Evolutionary conservation across 2,329 filamentous ascomycete genomes (phyloP), one percentile per base, ranked within the genome.

Genomic region (Hirsutella minnesotensis): DNA sequence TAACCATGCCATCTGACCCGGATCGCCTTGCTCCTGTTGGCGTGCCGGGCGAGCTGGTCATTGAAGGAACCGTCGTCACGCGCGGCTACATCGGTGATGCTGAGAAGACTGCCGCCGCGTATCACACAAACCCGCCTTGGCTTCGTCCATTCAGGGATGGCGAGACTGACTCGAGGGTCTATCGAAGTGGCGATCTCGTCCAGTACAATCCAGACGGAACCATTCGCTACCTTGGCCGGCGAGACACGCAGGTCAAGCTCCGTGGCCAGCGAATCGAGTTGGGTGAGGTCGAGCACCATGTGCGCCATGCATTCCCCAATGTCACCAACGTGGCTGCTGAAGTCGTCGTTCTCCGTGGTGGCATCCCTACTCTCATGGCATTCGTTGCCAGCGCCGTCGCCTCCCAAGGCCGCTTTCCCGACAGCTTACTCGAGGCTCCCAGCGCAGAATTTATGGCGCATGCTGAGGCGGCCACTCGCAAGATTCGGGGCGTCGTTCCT

Each of bases 211-310:
- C 53, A 24, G 42, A 57, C 53, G 46, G 57, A 46, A 40, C 52
- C 44, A 15, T 66, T 49, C 37, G 42, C 51, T 58, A 53, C 39
- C 29, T 53, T 7, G 52, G 52, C 39, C 61, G 73, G 29, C 70
- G 70, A 48, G 73, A 77, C 49, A 45, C 41, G 5, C 55, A 58
- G 52, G 64, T 77, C 24, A 78, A 78, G 53, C 56, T 77, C 15
- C 24, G 20, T 4, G 41, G 41, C 19, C 41, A 42, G n/a, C 34
- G 41, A 3, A 34, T 42, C 16, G 41, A 42, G 27, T 22, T 42
- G 13, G 41, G 41, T 9, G 41, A 42, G 16, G 29, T 42, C 9
- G 35, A 37, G 9, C 16, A 37, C 35, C 35, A 37, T 3, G n/a
- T 37, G 18, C 18, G n/a, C n/a, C n/a, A n/a, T n/a, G n/a, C n/a